These are phyloP conservation scores for Neophaeococcomyces aloes DNA, from an alignment of 2,329 filamentous ascomycete species.

Conservation along the genomic window DNA sequence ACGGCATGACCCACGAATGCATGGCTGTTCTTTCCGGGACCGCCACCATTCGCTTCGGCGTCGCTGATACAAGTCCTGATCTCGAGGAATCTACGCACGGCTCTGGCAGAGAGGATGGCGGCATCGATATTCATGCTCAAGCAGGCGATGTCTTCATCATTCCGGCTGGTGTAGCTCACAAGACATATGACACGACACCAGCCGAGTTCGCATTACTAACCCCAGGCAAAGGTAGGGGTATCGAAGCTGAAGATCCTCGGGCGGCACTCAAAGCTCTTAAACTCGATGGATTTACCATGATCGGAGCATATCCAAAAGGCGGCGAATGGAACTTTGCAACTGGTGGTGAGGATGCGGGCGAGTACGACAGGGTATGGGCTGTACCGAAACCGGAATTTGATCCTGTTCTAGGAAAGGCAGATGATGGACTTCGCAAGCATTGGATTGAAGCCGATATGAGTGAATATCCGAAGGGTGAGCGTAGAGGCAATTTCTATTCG, in stretches of 20 bases:
- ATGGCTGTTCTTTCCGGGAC: slow-evolving; percentile 47
- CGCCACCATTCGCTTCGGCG: slow-evolving; percentile 46
- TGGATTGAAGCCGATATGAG: slow-evolving; percentile 23
- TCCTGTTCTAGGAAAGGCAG: slow-evolving; percentile 36
- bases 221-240: slow-evolving; percentile 33
- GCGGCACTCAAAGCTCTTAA: slow-evolving; percentile 29
- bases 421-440: slow-evolving; percentile 29
- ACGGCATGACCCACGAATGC: slow-evolving; percentile 46
- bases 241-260: slow-evolving; percentile 26
- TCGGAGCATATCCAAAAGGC: slow-evolving; percentile 44
- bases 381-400: slow-evolving; percentile 38
- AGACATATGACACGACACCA: slow-evolving; percentile 39
- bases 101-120: slow-evolving; percentile 35
- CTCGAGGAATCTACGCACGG: slow-evolving; percentile 33
- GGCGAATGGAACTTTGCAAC: slow-evolving; percentile 42
- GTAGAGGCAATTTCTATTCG: background rate
- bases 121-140: slow-evolving; percentile 38
- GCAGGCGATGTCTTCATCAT: slow-evolving; percentile 50
- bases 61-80: slow-evolving; percentile 37
- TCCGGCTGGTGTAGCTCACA: slow-evolving; percentile 47
- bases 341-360: slow-evolving; percentile 35
- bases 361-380: slow-evolving; percentile 37
- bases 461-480: background rate
- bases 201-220: slow-evolving; percentile 33
- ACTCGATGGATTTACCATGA: slow-evolving; percentile 43